These are phyloP conservation scores for Pichia sp. DNA, from an alignment of 1,139 yeast genomes.

Conservation along the genomic window DNA sequence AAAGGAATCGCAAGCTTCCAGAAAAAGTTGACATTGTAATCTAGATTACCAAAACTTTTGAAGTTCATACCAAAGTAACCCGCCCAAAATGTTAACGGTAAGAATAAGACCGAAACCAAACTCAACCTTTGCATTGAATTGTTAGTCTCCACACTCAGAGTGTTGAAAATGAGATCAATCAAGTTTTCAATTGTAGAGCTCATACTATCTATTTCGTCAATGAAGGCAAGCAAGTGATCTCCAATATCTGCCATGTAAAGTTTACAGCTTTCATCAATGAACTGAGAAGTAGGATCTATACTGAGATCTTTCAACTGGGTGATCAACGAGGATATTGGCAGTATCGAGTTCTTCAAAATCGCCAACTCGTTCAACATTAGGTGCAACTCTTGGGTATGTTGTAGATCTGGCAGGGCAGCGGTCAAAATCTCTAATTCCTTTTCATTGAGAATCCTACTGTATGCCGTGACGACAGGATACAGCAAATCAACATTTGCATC, in stretches of 20 bases:
- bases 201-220: constrained; percentile 51
- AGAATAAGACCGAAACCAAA: constrained; percentile 48
- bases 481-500: constrained; percentile 55
- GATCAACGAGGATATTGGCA: constrained; percentile 43
- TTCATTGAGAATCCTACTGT: constrained; percentile 43
- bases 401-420: constrained; percentile 39
- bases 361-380: constrained; percentile 48
- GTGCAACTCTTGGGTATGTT: constrained; percentile 48
- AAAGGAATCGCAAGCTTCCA: constrained; percentile 52
- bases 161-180: constrained; percentile 48
- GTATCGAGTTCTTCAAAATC: constrained; percentile 39
- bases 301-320: constrained; percentile 41
- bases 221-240: constrained; percentile 47
- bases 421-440: constrained; percentile 47
- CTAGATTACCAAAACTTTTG: constrained; percentile 43
- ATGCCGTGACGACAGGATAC: constrained; percentile 56
- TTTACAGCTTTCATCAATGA: constrained; percentile 24
- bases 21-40: constrained; percentile 41
- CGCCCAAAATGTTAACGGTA: constrained; percentile 52
- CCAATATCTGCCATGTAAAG: constrained; percentile 48
- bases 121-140: constrained; percentile 48
- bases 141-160: constrained; percentile 48
- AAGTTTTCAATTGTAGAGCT: constrained; percentile 44
- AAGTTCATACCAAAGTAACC: constrained; percentile 61
- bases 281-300: constrained; percentile 35